A percentile compares a stretch with the other conserved stretches of the same genome.
phyloP scores from a whole-genome alignment of 2,329 filamentous ascomycete genomes.

The Penicillium sp. region DNA sequence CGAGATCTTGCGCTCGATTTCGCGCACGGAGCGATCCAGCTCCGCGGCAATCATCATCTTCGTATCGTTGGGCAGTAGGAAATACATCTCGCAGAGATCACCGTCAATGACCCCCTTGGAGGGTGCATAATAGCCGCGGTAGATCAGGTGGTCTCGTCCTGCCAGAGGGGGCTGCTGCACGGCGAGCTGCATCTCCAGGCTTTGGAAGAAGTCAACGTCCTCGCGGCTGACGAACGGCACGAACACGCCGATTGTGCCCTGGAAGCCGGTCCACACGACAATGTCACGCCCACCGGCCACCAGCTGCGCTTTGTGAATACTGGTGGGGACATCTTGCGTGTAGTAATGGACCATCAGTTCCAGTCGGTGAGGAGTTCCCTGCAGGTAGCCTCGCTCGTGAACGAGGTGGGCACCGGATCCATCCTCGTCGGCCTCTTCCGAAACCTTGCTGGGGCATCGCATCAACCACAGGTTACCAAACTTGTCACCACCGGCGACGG shows the following conservation, averaged over 20 bases:
- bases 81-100: slow-evolving; percentile 90
- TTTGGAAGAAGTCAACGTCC: slow-evolving; percentile 97
- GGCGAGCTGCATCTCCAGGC: slow-evolving; percentile 81
- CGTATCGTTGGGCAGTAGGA: slow-evolving; percentile 78
- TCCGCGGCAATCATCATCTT: slow-evolving; percentile 95
- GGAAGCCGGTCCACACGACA: slow-evolving; percentile 87
- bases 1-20: slow-evolving; percentile 95
- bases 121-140: slow-evolving; percentile 91
- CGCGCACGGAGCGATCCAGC: slow-evolving; percentile 81
- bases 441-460: slow-evolving; percentile 80
- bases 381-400: slow-evolving; percentile 85
- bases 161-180: slow-evolving; percentile 83
- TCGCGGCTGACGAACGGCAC: slow-evolving; percentile 89
- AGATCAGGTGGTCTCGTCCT: slow-evolving; percentile 92
- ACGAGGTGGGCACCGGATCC: slow-evolving; percentile 86
- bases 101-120: slow-evolving; percentile 97
- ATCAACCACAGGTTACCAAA: slow-evolving; percentile 96
- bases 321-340: slow-evolving; percentile 87
- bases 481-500: slow-evolving; percentile 90
- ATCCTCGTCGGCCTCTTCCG: slow-evolving; percentile 87
- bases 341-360: slow-evolving; percentile 86
- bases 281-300: slow-evolving; percentile 90
- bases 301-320: slow-evolving; percentile 82
- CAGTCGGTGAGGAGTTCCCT: slow-evolving; percentile 81
- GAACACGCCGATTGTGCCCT: slow-evolving; percentile 89